These are phyloP conservation scores for Elymus sibiricus DNA, from an alignment of 176 grass and related monocot genomes.

Conservation along the genomic window DNA sequence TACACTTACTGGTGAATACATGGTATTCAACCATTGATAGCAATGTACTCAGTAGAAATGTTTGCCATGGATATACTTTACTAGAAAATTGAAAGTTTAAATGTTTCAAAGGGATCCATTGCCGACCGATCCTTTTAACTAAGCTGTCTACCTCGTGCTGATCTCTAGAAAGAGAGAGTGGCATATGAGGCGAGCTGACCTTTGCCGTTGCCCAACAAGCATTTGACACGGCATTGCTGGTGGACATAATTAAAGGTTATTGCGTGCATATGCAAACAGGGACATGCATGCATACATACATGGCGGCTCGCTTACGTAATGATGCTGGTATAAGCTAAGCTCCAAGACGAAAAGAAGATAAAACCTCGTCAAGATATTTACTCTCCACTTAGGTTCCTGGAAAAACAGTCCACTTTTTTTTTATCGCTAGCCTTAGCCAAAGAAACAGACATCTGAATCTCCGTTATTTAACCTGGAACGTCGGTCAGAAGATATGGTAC, in stretches of 20 bases:
- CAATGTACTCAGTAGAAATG: no score
- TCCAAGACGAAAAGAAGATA: neutral
- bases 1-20: no score
- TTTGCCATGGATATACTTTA: no score
- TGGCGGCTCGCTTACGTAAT: constrained; percentile 27
- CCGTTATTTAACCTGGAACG: no score
- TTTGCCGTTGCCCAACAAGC: constrained; percentile 14
- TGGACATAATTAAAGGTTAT: constrained; percentile 7
- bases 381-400: neutral
- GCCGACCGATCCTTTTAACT: neutral
- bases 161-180: constrained; percentile 12
- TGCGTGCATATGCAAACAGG: neutral
- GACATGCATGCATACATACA: neutral
- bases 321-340: neutral
- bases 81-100: no score
- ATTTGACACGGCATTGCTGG: constrained; percentile 29
- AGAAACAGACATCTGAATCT: no score
- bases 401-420: neutral
- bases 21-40: no score
- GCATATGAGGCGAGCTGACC: constrained; percentile 23
- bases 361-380: neutral
- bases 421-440: neutral
- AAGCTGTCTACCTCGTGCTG: constrained; percentile 8
- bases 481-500: no score
- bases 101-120: no score